Evolutionary conservation across 2,329 filamentous ascomycete species (phyloP), one percentile per base, ranked within the genome.

Genomic region (Calonectria hongkongensis): DNA sequence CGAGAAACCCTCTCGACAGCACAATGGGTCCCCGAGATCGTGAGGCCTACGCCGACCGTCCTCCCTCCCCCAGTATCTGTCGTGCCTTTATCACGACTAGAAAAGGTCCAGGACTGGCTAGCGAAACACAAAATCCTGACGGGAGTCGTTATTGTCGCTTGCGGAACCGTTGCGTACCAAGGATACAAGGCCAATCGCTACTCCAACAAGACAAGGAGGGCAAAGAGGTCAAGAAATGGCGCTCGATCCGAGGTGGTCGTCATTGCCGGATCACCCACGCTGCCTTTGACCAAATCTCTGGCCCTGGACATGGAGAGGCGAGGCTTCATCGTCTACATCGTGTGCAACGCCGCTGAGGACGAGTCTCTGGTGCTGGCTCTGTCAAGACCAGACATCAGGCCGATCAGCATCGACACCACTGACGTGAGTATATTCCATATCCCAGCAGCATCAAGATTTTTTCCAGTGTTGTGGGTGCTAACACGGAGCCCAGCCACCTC

Each of bases 261-360:
- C 33, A 90, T 98, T 74, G 95, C 95, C 27, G 96, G 96, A n/a
- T 95, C 95, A 25, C 94, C 95, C 2, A 91, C 93, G 63, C 92
- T 98, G 79, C 94, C 96, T 18, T 88, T 98, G 80, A 96, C 95
- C 8, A 93, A 93, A 80, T 95, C 95, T 13, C 87, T 98, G 67
- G 92, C 95, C 2, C 85, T 96, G 60, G 97, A 99, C 81, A 88
- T 99, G 77, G 97, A 98, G 85, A 89, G 95, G 72, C 92, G 95
- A 75, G 97, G 97, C 5, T 98, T 97, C 83, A 94, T 98, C 73
- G 95, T 98, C 69, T 99, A 95, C 83, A 89, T 99, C 73, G 94
- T 98, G 0, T 96, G 95, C 79, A 93, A 92, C 75, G 95, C 92
- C n/a, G 86, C 92, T 72, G 94, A 98, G 79, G 96, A 98, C 77